Conservation (phyloP, 306 rosid species). For the Abrus precatorius region DNA sequence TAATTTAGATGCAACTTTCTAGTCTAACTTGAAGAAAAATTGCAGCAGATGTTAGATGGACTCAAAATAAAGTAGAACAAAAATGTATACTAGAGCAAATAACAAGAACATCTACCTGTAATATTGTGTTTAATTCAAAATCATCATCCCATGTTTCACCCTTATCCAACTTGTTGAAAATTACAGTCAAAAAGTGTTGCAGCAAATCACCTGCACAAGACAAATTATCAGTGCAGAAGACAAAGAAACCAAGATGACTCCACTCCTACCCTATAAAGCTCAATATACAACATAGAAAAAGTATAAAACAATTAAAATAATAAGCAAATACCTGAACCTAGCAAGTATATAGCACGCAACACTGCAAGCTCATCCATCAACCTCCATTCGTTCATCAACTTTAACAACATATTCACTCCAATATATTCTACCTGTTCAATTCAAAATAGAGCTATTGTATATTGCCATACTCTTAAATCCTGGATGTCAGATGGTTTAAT, state of each 20-base stretch:
- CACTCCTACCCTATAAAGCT: constrained; percentile 23
- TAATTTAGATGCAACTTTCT: constrained; percentile 24
- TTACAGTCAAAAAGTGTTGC: constrained; percentile 91
- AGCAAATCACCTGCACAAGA: constrained; percentile 85
- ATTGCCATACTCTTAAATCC: constrained; percentile 29
- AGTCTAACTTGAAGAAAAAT: constrained; percentile 18
- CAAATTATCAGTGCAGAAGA: constrained; percentile 44
- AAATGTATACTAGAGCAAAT: constrained; percentile 36
- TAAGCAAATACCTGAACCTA: constrained; percentile 87
- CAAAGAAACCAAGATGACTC: constrained; percentile 41
- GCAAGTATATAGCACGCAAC: constrained; percentile 90
- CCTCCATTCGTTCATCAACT: constrained; percentile 95
- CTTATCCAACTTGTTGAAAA: constrained; percentile 87
- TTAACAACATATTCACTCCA: constrained; percentile 81
- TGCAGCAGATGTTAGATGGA: constrained; percentile 14
- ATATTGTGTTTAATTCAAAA: constrained; percentile 87
- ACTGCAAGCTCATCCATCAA: constrained; percentile 98
- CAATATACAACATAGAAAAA: constrained; percentile 37
- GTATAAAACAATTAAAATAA: constrained; percentile 20
- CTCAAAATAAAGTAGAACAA: constrained; percentile 16
- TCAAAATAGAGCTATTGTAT: constrained; percentile 43
- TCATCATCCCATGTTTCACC: constrained; percentile 98
- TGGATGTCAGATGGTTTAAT: constrained; percentile 45
- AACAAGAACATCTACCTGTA: constrained; percentile 73
- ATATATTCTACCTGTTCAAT: constrained; percentile 79